Conservation (phyloP, 306 rosid species). For the Herpetospermum pedunculosum region DNA sequence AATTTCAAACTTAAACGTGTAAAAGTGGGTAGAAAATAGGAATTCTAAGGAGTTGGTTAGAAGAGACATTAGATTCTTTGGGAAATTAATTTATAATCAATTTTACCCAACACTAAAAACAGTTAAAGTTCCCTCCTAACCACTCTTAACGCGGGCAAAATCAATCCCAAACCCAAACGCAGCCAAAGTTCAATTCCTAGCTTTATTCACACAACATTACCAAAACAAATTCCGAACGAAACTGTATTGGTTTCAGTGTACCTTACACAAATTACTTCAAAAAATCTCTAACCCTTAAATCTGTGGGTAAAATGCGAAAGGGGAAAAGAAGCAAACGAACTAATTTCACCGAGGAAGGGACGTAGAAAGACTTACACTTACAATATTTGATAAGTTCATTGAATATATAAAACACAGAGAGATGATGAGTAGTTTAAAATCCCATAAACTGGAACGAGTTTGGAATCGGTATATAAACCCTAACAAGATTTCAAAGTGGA, state of each 20-base stretch:
- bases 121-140: no score
- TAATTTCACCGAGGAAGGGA: neutral
- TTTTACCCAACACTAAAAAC: no score
- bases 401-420: neutral
- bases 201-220: no score
- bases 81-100: no score
- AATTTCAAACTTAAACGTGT: no score
- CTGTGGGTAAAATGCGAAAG: neutral
- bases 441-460: neutral
- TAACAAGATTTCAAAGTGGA: neutral
- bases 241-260: neutral
- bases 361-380: neutral
- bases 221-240: neutral
- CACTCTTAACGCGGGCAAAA: no score
- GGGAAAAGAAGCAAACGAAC: neutral
- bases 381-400: neutral
- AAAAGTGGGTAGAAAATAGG: no score
- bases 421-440: neutral
- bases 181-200: neutral
- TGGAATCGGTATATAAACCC: conserved; percentile 2
- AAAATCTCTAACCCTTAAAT: neutral
- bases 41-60: no score
- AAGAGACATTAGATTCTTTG: no score
- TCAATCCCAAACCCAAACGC: no score
- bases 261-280: neutral